phyloP scores from a whole-genome alignment of 2,329 filamentous ascomycete species.

The Alternaria ventricosa region DNA sequence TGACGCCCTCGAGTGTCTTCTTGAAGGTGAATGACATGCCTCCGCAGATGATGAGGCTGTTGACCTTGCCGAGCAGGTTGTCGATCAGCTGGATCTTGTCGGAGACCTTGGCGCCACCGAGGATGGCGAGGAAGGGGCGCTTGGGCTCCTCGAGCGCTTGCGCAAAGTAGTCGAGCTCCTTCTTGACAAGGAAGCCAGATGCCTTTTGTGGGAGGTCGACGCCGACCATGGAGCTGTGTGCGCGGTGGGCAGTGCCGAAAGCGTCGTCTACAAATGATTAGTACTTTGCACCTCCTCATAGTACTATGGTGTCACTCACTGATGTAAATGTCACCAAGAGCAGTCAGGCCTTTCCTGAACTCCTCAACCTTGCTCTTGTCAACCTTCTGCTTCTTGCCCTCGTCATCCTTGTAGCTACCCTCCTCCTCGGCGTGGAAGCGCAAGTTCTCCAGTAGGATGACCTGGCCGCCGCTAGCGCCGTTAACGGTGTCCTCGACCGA shows the following conservation, averaged over 20 bases:
- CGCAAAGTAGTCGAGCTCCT: slow-evolving; percentile 99
- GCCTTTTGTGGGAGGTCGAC: slow-evolving; percentile 95
- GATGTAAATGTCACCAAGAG: slow-evolving; percentile 93
- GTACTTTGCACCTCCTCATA: slow-evolving; percentile 12
- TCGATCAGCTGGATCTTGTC: slow-evolving; percentile 99
- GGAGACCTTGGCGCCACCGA: slow-evolving; percentile 96
- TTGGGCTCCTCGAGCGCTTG: slow-evolving; percentile 92
- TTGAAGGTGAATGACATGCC: slow-evolving; percentile 99
- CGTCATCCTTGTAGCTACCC: slow-evolving; percentile 89
- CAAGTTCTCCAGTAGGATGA: slow-evolving; percentile 95
- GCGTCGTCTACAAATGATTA: slow-evolving; percentile 75
- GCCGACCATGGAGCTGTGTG: slow-evolving; percentile 99
- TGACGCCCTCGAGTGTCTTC: slow-evolving; percentile 91
- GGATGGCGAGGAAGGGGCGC: slow-evolving; percentile 97
- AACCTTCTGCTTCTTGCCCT: slow-evolving; percentile 97
- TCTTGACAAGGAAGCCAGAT: slow-evolving; percentile 98
- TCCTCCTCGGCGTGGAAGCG: slow-evolving; percentile 99
- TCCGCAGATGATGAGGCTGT: slow-evolving; percentile 95
- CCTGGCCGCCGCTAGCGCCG: slow-evolving; percentile 78
- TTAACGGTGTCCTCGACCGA: slow-evolving; percentile 90
- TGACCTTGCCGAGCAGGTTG: slow-evolving; percentile 97
- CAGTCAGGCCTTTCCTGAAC: slow-evolving; percentile 95
- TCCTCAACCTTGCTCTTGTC: slow-evolving; percentile 90
- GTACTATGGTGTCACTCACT: slow-evolving; percentile 64
- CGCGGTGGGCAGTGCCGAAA: slow-evolving; percentile 97